Base-by-base conservation (phyloP, 768 basidiomycete species). In the Cyclocybe aegerita region DNA sequence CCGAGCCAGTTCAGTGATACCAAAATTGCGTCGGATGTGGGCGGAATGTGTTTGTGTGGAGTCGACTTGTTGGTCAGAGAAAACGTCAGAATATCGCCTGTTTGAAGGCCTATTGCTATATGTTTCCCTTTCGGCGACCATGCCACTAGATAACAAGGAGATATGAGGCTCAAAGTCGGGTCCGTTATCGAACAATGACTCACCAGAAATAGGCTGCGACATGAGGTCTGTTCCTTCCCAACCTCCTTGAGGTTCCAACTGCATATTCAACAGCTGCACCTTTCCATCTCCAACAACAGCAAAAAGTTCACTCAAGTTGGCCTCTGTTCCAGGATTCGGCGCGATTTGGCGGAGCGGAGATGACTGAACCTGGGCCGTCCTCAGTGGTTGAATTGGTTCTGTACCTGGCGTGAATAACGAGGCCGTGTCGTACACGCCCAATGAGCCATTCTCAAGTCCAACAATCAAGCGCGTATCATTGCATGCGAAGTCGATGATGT, bases 91-190 rank as follows among this genome's bases (percentile, higher is more conserved):
- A 92, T 83, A 47, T 86, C 85, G 2, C 90, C 89, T 14, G 74
- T 76, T 55, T 79, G 79, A 11, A 90, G 68, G 16, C 86, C 90
- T 40, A 93, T 78, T 1, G 88, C 88, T 37, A 93, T 73, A 49
- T 92, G 90, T 62, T 90, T 93, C 39, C 90, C 90, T 64, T 90
- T 90, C 1, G 90, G 87, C 3, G 90, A 92, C 90, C 90, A 93
- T 9, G 86, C 80, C 7, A 86, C 90, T 92, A 49, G 9, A 46
- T 39, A 46, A n/a, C 56, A 51, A 57, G 23, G 15, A 40, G 48
- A 32, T 39, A 46, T 40, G 32, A 3, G 4, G 29, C 31, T 44
- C 16, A 43, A 34, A 53, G 37, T 4, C 23, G 23, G 23, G 23
- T 4, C 23, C 23, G 23, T 23, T 4, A 50, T 50, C 9, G 37